Base-by-base conservation (phyloP, 306 rosid genomes). In the Phaseolus lunatus region DNA sequence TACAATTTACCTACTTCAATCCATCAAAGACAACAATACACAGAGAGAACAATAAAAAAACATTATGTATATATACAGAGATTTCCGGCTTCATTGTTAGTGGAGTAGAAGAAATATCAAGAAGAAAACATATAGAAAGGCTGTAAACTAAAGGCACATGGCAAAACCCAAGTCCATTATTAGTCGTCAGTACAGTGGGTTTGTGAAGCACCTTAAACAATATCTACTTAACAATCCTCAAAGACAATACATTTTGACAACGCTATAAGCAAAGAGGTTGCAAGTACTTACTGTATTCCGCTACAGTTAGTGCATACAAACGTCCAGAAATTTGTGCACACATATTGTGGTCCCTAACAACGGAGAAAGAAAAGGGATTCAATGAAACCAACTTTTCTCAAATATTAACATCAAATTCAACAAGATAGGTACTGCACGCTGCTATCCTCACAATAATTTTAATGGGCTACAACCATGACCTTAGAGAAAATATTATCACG, bases 221-320 rank as follows among this genome's bases (percentile, higher is more conserved):
- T 2, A 74, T 33, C 22, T 27, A 48, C 45, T 64, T 35, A 59
- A 57, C 80, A 75, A 80, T 48, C 61, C 13, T 31, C 41, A 66
- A 49, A 68, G 52, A 63, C 58, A 72, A 47, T 5, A 52, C 49
- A 73, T 52, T 72, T 77, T 22, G 31, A 61, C 49, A 47, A 66
- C 26, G 73, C 20, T 1, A 1, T 56, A 19, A 61, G 43, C 29
- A 37, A 69, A 70, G 69, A 52, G 56, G 65, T 61, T 65, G 24
- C 15, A 69, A 84, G 72, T 24, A 87, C 97, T 95, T 89, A 95
- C 98, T 95, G 98, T 76, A 95, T 86, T 81, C 97, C 98, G 80
- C 98, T 84, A 80, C 98, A 95, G 86, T 84, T 89, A 73, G 92
- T 92, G 91, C 98, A 95, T 83, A 95, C 89, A 87, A 95, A 95